Percentiles rank a stretch among this genome's conserved stretches.
Conservation (phyloP, 2,329 filamentous ascomycete species). For the Exserohilum rostratum region DNA sequence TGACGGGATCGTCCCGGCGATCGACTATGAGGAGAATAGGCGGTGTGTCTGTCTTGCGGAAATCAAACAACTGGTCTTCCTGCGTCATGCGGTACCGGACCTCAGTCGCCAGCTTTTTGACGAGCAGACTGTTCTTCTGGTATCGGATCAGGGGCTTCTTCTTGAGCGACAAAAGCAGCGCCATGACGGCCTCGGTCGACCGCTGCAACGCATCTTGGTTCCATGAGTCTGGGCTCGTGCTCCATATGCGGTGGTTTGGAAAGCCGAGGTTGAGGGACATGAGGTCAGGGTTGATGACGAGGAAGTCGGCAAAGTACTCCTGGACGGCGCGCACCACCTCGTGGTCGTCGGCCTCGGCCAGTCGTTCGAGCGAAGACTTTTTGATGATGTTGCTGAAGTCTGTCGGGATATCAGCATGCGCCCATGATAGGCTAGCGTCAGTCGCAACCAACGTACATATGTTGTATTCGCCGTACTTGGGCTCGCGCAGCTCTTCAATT, state of each 20-base stretch:
- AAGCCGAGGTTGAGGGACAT: slow-evolving; percentile 78
- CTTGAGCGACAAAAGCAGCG: slow-evolving; percentile 84
- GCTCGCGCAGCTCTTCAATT: slow-evolving; percentile 93
- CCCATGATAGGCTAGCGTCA: background rate
- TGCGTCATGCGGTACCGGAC: slow-evolving; percentile 92
- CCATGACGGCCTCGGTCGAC: slow-evolving; percentile 84
- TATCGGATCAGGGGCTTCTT: slow-evolving; percentile 96
- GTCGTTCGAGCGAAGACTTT: slow-evolving; percentile 90
- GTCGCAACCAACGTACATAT: slow-evolving; percentile 62
- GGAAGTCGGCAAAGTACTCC: slow-evolving; percentile 95
- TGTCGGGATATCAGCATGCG: slow-evolving; percentile 44
- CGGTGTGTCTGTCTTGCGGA: slow-evolving; percentile 90
- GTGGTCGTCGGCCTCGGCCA: slow-evolving; percentile 96
- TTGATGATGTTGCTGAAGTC: slow-evolving; percentile 97
- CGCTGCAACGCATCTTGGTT: slow-evolving; percentile 86
- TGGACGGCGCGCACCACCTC: slow-evolving; percentile 94
- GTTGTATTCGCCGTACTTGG: slow-evolving; percentile 96
- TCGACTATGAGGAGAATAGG: slow-evolving; percentile 91
- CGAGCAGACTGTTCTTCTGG: slow-evolving; percentile 84
- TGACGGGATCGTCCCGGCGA: slow-evolving; percentile 91
- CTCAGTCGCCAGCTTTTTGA: slow-evolving; percentile 92
- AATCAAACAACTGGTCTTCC: slow-evolving; percentile 96
- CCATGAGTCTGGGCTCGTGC: slow-evolving; percentile 82
- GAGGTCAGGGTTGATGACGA: slow-evolving; percentile 92
- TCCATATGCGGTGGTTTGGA: slow-evolving; percentile 80